Base-by-base conservation (phyloP, 192 early-diverging fungal species). In the Coemansia sp. region DNA sequence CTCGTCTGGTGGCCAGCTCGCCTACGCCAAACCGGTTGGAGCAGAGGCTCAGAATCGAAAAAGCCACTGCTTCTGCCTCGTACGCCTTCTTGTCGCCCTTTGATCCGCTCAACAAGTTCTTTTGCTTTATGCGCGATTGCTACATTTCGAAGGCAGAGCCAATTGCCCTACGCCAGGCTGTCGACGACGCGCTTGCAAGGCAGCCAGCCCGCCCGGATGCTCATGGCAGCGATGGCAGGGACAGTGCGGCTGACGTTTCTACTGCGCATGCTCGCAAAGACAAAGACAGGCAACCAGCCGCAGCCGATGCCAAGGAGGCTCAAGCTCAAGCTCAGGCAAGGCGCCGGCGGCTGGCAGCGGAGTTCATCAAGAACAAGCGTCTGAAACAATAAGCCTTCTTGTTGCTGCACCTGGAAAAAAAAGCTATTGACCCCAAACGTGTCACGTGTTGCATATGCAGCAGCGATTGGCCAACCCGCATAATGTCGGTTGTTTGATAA, bases 91-190 rank as follows among this genome's bases (percentile, higher is more conserved):
- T 78, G 32, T 72, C 67, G 17, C 73, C 78, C 17, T 68, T 54
- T 35, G 66, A 65, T 57, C 37, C 41, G 3, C 33, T 51, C 43
- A 63, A 75, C 51, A 38, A 28, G 18, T 78, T 72, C 64, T 78
- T 72, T 43, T 60, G 66, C 38, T 78, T 72, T 53, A 51, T 67
- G n/a, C 75, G 75, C 38, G 70, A 78, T 58, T 78, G 75, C 35
- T 65, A 53, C 53, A 63, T 66, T 17, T 32, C 45, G 14, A 52
- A 61, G 32, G 2, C 45, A 2, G 65, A 68, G 17, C 41, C 56
- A 22, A 57, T 32, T 4, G 54, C 59, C 45, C 34, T 76, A 4
- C 64, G 66, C 3, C 33, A 12, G 12, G 69, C 68, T 28, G 45
- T 76, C 9, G 52, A 28, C 35, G 15, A n/a, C 5, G 64, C 67